phyloP scores from a whole-genome alignment of 2,329 filamentous ascomycete genomes.

The Diaporthe vexans region DNA sequence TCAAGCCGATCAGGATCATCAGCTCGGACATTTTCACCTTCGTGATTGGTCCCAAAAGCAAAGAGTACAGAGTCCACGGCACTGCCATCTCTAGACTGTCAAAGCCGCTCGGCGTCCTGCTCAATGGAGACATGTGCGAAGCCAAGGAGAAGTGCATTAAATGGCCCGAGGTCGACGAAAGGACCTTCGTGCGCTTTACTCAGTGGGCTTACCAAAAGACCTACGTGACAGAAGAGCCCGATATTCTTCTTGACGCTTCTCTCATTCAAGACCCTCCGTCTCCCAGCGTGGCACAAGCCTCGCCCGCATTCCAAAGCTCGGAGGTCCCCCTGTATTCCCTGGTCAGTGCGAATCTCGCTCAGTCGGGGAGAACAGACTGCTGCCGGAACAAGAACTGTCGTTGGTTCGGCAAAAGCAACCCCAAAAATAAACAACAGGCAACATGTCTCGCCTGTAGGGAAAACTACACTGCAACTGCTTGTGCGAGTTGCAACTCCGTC shows the following conservation, averaged over 20 bases:
- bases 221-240: constrained; percentile 38
- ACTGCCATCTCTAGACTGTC: constrained; percentile 36
- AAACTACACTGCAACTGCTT: no score
- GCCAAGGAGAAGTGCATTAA: constrained; percentile 34
- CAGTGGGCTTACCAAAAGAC: constrained; percentile 41
- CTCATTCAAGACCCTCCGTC: no score
- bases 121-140: constrained; percentile 39
- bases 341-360: no score
- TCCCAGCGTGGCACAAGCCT: no score
- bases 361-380: no score
- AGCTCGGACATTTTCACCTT: constrained; percentile 31
- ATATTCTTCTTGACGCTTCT: constrained; percentile 10
- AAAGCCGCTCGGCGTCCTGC: constrained; percentile 33
- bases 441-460: no score
- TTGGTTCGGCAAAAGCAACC: no score
- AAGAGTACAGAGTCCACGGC: constrained; percentile 20
- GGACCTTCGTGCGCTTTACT: constrained; percentile 39
- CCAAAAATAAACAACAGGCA: no score
- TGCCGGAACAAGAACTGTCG: no score
- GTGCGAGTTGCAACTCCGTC: no score
- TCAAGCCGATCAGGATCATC: constrained; percentile 9
- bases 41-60: constrained; percentile 23
- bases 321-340: no score
- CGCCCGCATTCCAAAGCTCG: no score
- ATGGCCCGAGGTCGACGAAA: constrained; percentile 42